Percentiles rank a stretch among this genome's conserved stretches.
These are phyloP conservation scores for Amanita pallidorosea DNA, from an alignment of 768 basidiomycete genomes.

Conservation along the genomic window DNA sequence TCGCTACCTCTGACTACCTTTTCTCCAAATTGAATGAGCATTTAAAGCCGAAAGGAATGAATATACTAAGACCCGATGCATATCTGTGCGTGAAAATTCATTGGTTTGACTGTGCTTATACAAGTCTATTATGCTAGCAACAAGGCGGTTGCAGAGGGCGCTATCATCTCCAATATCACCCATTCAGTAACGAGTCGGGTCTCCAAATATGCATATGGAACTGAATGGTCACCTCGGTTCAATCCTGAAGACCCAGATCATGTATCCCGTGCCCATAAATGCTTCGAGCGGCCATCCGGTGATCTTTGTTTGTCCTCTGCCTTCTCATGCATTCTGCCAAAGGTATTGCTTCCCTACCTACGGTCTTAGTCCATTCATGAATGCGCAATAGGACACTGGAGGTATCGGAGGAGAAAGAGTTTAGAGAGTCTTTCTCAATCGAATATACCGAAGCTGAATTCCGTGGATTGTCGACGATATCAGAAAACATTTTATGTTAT, in stretches of 20 bases:
- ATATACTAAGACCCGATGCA: slow-evolving; percentile 29
- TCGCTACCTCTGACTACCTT: too few relatives aligned
- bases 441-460: slow-evolving; percentile 6
- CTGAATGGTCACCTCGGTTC: neutral
- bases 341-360: neutral
- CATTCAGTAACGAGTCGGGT: slow-evolving; percentile 11
- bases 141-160: slow-evolving; percentile 16
- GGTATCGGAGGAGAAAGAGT: slow-evolving; percentile 15
- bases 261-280: neutral
- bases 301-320: neutral
- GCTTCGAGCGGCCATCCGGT: slow-evolving; percentile 1
- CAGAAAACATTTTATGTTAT: slow-evolving; percentile 10
- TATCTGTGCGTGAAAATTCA: slow-evolving; percentile 28
- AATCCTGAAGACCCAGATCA: slow-evolving; percentile 8
- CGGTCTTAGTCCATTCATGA: neutral
- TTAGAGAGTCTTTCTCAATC: slow-evolving; percentile 7
- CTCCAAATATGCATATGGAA: slow-evolving; percentile 10
- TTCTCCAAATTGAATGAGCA: slow-evolving; percentile 26
- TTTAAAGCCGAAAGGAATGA: slow-evolving; percentile 22
- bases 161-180: slow-evolving; percentile 13
- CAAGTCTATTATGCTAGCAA: slow-evolving; percentile 6
- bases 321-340: slow-evolving; percentile 8
- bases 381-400: slow-evolving; percentile 10
- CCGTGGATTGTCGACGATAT: slow-evolving; percentile 4
- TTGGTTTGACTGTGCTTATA: neutral